A percentile compares a stretch with the other conserved stretches of the same genome.
Evolutionary conservation across 208 protist species (phyloP).

Genomic region (Sergeia podlipaevii): DNA sequence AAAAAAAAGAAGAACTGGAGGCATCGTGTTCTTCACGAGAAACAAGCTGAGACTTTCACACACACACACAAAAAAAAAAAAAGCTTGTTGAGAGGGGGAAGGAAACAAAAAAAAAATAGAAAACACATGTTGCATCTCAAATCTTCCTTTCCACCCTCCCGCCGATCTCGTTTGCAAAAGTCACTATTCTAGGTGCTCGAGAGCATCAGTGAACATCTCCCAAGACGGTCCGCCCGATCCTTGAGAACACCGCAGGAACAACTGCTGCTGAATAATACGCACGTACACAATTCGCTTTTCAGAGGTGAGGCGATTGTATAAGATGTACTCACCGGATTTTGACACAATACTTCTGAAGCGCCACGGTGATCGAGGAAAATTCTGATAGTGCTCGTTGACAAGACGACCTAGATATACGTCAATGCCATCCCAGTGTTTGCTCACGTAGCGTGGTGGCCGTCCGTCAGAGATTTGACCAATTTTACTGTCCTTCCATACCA

Average conservation of each 20-base stretch:
- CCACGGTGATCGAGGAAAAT: conserved; percentile 27
- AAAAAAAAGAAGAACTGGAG: conserved; percentile 4
- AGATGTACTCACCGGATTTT: conserved; percentile 60
- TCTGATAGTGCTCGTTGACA: conserved; percentile 52
- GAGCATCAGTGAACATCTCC: conserved; percentile 2
- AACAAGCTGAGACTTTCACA: no score
- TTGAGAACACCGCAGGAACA: conserved; percentile 48
- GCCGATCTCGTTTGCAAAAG: neutral
- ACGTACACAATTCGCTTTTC: conserved; percentile 44
- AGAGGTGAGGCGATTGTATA: conserved; percentile 42
- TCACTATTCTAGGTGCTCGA: neutral
- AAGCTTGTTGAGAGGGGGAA: neutral
- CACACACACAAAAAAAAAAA: conserved; percentile 5
- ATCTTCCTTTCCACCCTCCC: no score
- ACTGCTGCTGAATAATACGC: conserved; percentile 39
- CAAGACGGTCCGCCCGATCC: conserved; percentile 7
- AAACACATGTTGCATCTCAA: no score
- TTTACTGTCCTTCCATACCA: no score
- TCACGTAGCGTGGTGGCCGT: conserved; percentile 36
- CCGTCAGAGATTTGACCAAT: no score
- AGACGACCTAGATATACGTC: conserved; percentile 36
- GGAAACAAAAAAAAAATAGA: conserved; percentile 8
- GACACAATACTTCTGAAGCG: conserved; percentile 45
- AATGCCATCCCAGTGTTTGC: conserved; percentile 59
- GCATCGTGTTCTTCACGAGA: no score